Evolutionary conservation across 345 rosid genomes (phyloP).

Genomic region (Microcos paniculata): DNA sequence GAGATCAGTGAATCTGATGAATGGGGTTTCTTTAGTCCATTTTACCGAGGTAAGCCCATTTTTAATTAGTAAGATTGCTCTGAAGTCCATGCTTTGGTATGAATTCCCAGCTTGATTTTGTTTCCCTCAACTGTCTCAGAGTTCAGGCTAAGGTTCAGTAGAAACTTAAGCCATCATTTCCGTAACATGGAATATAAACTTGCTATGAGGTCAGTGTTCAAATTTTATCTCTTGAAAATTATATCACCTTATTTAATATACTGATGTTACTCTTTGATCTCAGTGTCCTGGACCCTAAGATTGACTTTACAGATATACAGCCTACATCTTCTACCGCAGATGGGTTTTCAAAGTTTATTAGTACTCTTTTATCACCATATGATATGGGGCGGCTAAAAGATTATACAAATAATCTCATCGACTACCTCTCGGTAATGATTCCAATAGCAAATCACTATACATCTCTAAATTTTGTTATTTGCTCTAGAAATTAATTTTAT

Average conservation of each 20-base stretch:
- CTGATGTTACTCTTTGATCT: constrained; percentile 24
- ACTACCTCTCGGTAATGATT: constrained; percentile 59
- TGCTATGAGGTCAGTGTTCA: constrained; percentile 72
- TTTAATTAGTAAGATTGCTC: not conserved
- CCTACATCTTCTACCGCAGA: constrained; percentile 40
- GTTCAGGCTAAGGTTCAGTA: constrained; percentile 68
- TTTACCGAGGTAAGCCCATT: constrained; percentile 64
- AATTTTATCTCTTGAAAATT: constrained; percentile 8
- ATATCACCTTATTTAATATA: constrained; percentile 9
- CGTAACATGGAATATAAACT: constrained; percentile 83
- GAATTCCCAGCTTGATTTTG: constrained; percentile 6
- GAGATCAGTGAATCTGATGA: constrained; percentile 63
- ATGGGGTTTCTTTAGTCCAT: constrained; percentile 89
- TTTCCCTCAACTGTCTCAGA: constrained; percentile 38
- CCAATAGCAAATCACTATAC: not conserved
- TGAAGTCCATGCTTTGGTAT: constrained; percentile 1
- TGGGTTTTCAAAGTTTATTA: constrained; percentile 48
- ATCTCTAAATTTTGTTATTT: not conserved
- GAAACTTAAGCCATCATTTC: constrained; percentile 57
- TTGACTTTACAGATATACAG: constrained; percentile 49
- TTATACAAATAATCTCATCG: constrained; percentile 64
- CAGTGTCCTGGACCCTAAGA: constrained; percentile 89
- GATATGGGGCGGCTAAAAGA: constrained; percentile 70
- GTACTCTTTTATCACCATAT: constrained; percentile 49
- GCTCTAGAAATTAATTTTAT: not conserved